phyloP scores from a whole-genome alignment of 805 yeast genomes.

The Zygosaccharomyces bailii region DNA sequence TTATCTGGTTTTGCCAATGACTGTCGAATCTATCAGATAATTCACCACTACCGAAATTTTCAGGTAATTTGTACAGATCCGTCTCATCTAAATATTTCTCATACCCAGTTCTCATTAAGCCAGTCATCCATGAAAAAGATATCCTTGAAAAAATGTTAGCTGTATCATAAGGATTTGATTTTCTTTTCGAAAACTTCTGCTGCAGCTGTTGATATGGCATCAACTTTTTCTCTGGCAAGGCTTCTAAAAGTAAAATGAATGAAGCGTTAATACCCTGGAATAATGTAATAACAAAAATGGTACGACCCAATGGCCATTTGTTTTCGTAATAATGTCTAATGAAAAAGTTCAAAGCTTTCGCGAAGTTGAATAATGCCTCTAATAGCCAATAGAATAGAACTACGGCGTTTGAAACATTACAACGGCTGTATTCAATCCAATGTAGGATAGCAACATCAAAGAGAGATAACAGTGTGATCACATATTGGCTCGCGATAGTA shows the following conservation, averaged over 20 bases:
- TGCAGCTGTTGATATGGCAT: conserved; percentile 43
- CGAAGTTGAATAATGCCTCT: conserved; percentile 44
- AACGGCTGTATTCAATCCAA: conserved; percentile 67
- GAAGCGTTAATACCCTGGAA: conserved; percentile 36
- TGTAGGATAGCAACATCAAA: conserved; percentile 55
- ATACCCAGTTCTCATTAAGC: conserved; percentile 75
- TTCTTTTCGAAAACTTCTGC: conserved; percentile 30
- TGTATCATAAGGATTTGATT: conserved; percentile 39
- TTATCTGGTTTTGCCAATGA: conserved; percentile 59
- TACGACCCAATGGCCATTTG: conserved; percentile 27
- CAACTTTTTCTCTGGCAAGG: conserved; percentile 40
- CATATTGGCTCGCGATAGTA: conserved; percentile 23
- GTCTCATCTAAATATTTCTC: conserved; percentile 47
- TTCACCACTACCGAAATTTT: conserved; percentile 52
- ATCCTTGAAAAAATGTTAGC: conserved; percentile 69
- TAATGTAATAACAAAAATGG: conserved; percentile 31
- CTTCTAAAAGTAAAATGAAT: conserved; percentile 36
- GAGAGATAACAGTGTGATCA: conserved; percentile 38
- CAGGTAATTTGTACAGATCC: conserved; percentile 81
- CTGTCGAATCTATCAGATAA: conserved; percentile 49
- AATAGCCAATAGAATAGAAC: conserved; percentile 76
- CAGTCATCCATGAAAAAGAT: conserved; percentile 90
- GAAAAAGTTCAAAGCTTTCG: conserved; percentile 42
- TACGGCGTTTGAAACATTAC: conserved; percentile 61
- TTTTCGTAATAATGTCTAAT: conserved; percentile 37